Percentiles rank a stretch among this genome's conserved stretches.
Conservation (phyloP, 1,284 basidiomycete genomes). For the Rhodotorula sp. region DNA sequence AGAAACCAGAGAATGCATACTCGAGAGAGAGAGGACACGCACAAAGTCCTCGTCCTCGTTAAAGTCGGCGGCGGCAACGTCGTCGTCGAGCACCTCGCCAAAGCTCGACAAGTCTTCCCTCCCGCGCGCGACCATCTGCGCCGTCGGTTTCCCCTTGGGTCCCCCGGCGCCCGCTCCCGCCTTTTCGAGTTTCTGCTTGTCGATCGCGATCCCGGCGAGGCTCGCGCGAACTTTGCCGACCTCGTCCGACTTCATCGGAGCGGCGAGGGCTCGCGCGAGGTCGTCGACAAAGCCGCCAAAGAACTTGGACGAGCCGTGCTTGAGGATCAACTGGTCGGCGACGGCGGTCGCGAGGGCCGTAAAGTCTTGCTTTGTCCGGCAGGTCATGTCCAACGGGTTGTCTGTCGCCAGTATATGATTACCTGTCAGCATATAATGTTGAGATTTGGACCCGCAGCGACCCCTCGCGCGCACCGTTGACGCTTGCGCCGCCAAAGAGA, state of each 20-base stretch:
- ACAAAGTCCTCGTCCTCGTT: constrained; percentile 42
- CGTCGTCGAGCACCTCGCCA: constrained; percentile 43
- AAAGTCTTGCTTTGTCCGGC: constrained; percentile 83
- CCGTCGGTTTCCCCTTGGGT: constrained; percentile 31
- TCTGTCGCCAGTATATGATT: neutral
- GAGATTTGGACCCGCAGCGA: neutral
- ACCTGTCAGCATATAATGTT: neutral
- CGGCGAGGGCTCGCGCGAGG: constrained; percentile 68
- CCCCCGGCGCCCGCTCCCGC: constrained; percentile 21
- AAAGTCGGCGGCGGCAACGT: constrained; percentile 23
- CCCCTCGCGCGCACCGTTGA: constrained; percentile 59
- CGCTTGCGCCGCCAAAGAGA: constrained; percentile 67
- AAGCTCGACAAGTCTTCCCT: constrained; percentile 39
- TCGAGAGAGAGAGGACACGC: constrained; percentile 1
- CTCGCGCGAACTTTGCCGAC: constrained; percentile 78
- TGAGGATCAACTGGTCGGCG: constrained; percentile 68
- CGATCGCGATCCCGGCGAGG: constrained; percentile 80
- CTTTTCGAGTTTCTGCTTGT: constrained; percentile 87
- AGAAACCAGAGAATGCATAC: neutral
- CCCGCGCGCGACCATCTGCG: constrained; percentile 27
- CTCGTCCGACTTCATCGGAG: constrained; percentile 78
- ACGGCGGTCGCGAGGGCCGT: constrained; percentile 66
- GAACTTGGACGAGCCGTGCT: constrained; percentile 73
- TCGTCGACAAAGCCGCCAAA: constrained; percentile 78
- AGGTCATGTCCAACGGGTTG: constrained; percentile 47